Base-by-base conservation (phyloP, 2,329 filamentous ascomycete species). In the Penicillium expansum region DNA sequence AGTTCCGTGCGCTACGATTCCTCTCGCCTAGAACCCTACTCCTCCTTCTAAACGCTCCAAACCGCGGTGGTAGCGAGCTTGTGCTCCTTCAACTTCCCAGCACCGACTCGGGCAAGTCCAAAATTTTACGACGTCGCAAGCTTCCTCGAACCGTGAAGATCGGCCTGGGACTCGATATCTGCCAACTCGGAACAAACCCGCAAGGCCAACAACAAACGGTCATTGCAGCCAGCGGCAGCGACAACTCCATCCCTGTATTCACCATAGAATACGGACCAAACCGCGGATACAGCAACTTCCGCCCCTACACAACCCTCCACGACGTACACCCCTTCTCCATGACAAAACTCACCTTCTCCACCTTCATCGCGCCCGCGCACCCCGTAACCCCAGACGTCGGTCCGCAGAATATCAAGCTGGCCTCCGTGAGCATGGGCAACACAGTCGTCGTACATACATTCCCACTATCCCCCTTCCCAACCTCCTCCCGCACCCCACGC, bases 401-500 rank as follows among this genome's bases (percentile, higher is more conserved):
- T 37, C 79, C 83, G 16, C 82, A 86, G 65, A 85, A 85, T 67
- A 77, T 95, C 64, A 90, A 90, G 66, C 83, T 96, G 4, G 92
- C 90, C 30, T 92, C 89, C 45, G 88, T 91, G 39, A 91, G 89
- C 48, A 86, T 95, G 65, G 88, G 86, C 58, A 92, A 92, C 71
- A 90, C 86, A 0, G 85, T 92, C 39, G 85, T 89, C 30, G 86
- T 96, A 27, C 90, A 96, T 73, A 88, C 85, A 38, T 86, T 96
- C 60, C 86, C 90, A 0, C 82, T 96, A 6, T 71, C 76, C 5
- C 76, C 76, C 10, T 72, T 71, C 33, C 76, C 77, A 8, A 65
- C 72, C 3, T 62, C 69, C n/a, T 78, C 78, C 10, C 67, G 77
- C 22, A 75, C 83, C 0, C 79, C 83, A 10, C 89, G 90, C 60